Conservation (phyloP, 176 grass and related monocot species). For the Eleusine indica region DNA sequence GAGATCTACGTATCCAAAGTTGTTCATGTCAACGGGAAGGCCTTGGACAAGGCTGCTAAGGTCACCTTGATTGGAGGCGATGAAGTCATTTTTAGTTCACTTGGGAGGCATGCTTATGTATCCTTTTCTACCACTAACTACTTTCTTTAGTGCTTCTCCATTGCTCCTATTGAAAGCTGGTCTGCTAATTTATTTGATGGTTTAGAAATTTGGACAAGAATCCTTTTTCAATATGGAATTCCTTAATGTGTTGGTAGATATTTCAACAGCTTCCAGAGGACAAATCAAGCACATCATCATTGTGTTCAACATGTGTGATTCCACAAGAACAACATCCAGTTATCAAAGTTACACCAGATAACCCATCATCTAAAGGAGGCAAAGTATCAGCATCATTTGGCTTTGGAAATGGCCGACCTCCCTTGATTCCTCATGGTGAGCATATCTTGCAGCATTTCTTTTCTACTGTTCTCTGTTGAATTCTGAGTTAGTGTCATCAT, state of each 20-base stretch:
- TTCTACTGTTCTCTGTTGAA: conserved; percentile 26
- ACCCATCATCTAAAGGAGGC: conserved; percentile 50
- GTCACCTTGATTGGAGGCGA: conserved; percentile 78
- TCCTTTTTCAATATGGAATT: conserved; percentile 24
- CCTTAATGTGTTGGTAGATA: conserved; percentile 75
- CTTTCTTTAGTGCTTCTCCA: conserved; percentile 21
- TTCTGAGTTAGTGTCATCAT: conserved; percentile 8
- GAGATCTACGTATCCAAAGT: conserved; percentile 72
- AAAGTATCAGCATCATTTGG: conserved; percentile 52
- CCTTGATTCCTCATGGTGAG: conserved; percentile 69
- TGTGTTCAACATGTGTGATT: conserved; percentile 46
- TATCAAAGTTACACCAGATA: conserved; percentile 38
- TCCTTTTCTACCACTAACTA: conserved; percentile 49
- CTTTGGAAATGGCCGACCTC: conserved; percentile 69
- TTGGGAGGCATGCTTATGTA: conserved; percentile 87
- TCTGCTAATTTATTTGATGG: background rate
- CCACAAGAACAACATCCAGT: conserved; percentile 37
- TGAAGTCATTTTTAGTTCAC: conserved; percentile 83
- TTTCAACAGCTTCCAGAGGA: conserved; percentile 85
- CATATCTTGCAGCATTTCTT: conserved; percentile 21
- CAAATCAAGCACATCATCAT: conserved; percentile 54
- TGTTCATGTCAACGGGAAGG: conserved; percentile 92
- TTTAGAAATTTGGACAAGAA: conserved; percentile 3
- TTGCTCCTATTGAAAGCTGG: background rate
- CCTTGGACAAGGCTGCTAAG: conserved; percentile 71